A percentile compares a stretch with the other conserved stretches of the same genome.
Conservation (phyloP, 495 filamentous ascomycete genomes). For the Hamigera avellanea region DNA sequence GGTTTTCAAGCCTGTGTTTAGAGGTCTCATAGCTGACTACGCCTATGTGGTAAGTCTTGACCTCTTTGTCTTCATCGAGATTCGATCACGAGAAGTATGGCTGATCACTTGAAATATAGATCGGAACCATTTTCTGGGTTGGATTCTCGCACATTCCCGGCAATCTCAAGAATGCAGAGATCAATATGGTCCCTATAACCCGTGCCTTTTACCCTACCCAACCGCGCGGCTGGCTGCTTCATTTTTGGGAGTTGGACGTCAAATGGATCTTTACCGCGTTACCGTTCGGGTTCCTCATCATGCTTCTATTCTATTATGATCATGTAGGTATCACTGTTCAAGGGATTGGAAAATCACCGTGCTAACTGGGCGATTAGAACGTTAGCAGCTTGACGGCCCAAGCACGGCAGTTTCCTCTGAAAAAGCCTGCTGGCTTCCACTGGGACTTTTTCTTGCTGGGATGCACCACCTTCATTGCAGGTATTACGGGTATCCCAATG, state of each 20-base stretch:
- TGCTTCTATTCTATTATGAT: conserved; percentile 76
- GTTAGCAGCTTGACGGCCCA: conserved; percentile 65
- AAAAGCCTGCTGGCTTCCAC: conserved; percentile 79
- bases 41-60: conserved; percentile 10
- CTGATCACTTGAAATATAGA: conserved; percentile 1
- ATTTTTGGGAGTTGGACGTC: conserved; percentile 66
- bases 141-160: conserved; percentile 64
- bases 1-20: conserved; percentile 6
- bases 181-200: conserved; percentile 50
- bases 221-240: conserved; percentile 61
- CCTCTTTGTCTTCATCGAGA: too few species aligned
- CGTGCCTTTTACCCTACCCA: conserved; percentile 63
- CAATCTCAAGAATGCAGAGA: conserved; percentile 44
- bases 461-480: conserved; percentile 64
- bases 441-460: conserved; percentile 85
- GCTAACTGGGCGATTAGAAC: conserved; percentile 24
- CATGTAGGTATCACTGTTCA: conserved; percentile 23
- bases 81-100: too few species aligned
- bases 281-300: conserved; percentile 67
- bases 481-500: conserved; percentile 67
- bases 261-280: conserved; percentile 66
- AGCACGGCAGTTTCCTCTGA: conserved; percentile 71
- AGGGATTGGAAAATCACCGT: not conserved
- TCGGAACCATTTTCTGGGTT: conserved; percentile 69
- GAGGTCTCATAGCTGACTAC: conserved; percentile 10